phyloP scores from a whole-genome alignment of 768 basidiomycete species.

The Rhizopogon salebrosus region DNA sequence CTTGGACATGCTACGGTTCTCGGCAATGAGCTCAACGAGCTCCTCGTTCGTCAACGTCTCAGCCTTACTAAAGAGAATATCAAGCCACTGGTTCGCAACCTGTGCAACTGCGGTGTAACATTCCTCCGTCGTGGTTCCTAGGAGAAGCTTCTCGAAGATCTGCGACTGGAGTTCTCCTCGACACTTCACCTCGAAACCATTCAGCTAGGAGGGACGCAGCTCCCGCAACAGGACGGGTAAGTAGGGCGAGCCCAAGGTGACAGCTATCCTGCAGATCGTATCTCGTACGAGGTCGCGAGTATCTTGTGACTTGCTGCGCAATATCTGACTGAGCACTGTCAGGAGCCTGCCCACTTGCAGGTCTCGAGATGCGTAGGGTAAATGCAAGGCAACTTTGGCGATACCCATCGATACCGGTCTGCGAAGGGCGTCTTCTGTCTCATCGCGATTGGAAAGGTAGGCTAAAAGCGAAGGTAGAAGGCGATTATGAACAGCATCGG shows the following conservation, averaged over 20 bases:
- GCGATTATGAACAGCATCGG: slow-evolving; percentile 68
- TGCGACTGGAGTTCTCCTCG: slow-evolving; percentile 95
- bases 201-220: slow-evolving; percentile 83
- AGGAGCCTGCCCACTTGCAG: slow-evolving; percentile 71
- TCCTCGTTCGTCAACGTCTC: slow-evolving; percentile 87
- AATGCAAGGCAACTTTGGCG: slow-evolving; percentile 73
- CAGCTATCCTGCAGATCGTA: slow-evolving; percentile 74
- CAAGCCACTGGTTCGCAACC: slow-evolving; percentile 95
- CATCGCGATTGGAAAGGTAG: slow-evolving; percentile 80
- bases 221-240: slow-evolving; percentile 74
- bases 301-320: slow-evolving; percentile 93
- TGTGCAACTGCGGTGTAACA: slow-evolving; percentile 93
- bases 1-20: slow-evolving; percentile 96
- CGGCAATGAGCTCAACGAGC: slow-evolving; percentile 94
- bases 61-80: slow-evolving; percentile 85
- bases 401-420: slow-evolving; percentile 88
- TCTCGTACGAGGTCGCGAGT: slow-evolving; percentile 84
- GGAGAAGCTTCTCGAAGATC: slow-evolving; percentile 95
- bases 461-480: slow-evolving; percentile 76
- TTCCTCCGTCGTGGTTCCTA: slow-evolving; percentile 89
- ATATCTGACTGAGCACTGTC: slow-evolving; percentile 81
- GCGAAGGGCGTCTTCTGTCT: slow-evolving; percentile 78
- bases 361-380: slow-evolving; percentile 60
- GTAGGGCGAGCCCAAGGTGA: slow-evolving; percentile 66
- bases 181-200: slow-evolving; percentile 98